A percentile compares a stretch with the other conserved stretches of the same genome.
These are phyloP conservation scores for Lactarius sanguifluus DNA, from an alignment of 768 basidiomycete genomes.

Conservation along the genomic window DNA sequence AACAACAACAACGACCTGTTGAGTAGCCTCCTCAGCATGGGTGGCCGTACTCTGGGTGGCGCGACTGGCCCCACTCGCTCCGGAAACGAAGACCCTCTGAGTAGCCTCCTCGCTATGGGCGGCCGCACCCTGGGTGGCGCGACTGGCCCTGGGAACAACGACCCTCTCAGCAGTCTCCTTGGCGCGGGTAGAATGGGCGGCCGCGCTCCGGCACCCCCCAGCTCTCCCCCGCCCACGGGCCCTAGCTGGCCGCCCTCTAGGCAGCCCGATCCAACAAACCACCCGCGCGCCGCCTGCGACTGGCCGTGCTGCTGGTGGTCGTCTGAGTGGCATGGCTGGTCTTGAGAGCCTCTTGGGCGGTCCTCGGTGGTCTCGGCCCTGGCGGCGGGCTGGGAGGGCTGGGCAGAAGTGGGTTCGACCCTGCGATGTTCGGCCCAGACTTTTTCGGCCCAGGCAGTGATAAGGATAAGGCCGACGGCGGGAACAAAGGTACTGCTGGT, in stretches of 20 bases:
- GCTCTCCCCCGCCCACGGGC: not conserved
- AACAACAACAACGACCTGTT: not conserved
- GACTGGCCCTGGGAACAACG: not conserved
- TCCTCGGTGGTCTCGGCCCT: not conserved
- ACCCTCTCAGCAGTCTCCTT: not conserved
- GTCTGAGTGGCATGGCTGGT: not conserved
- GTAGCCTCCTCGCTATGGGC: not conserved
- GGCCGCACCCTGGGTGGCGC: conserved; percentile 2
- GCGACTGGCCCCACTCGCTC: not conserved
- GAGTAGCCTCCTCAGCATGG: not conserved
- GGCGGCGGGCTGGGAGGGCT: not conserved
- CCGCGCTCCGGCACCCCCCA: not conserved
- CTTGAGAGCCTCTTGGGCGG: conserved; percentile 1
- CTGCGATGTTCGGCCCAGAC: conserved; percentile 1
- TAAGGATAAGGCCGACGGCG: not conserved
- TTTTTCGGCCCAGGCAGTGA: not conserved
- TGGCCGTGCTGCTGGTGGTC: conserved; percentile 3
- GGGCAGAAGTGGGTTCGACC: not conserved
- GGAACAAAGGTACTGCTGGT: not conserved
- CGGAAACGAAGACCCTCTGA: not conserved
- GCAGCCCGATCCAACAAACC: not conserved
- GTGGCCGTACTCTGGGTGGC: conserved; percentile 4
- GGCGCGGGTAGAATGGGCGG: no score
- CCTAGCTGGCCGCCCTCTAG: not conserved
- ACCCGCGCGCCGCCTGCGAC: not conserved